These are phyloP conservation scores for Penicillium expansum DNA, from an alignment of 2,329 filamentous ascomycete species.

Conservation along the genomic window DNA sequence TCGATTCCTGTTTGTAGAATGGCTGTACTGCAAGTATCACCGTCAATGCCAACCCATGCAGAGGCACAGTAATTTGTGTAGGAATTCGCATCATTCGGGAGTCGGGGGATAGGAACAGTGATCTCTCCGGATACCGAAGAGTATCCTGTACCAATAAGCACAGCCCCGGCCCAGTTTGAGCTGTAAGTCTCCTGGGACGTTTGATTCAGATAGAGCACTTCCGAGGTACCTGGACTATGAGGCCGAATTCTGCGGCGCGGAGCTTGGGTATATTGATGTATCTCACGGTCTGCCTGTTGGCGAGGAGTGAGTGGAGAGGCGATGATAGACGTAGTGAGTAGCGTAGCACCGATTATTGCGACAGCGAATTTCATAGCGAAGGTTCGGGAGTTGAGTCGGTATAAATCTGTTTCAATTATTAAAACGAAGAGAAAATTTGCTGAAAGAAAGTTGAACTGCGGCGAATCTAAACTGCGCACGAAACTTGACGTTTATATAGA, in stretches of 20 bases:
- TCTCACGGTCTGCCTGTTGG: slow-evolving; percentile 33
- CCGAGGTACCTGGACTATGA: slow-evolving; percentile 29
- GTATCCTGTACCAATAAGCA: slow-evolving; percentile 52
- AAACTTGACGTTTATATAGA: not conserved
- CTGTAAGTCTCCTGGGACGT: slow-evolving; percentile 48
- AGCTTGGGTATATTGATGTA: slow-evolving; percentile 28
- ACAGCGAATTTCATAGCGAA: slow-evolving; percentile 52
- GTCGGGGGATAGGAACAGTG: slow-evolving; percentile 49
- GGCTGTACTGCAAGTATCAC: slow-evolving; percentile 53
- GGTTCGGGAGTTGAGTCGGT: not conserved
- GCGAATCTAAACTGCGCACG: not conserved
- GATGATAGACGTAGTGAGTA: slow-evolving; percentile 44
- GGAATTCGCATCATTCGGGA: slow-evolving; percentile 35
- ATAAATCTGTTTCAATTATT: not conserved
- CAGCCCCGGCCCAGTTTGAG: slow-evolving; percentile 59
- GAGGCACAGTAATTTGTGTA: slow-evolving; percentile 45
- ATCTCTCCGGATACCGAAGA: slow-evolving; percentile 54
- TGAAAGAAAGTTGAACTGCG: not conserved
- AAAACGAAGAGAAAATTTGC: not conserved
- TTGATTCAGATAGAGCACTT: slow-evolving; percentile 34
- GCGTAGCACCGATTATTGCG: slow-evolving; percentile 33
- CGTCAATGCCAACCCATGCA: slow-evolving; percentile 61
- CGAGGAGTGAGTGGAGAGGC: slow-evolving; percentile 49
- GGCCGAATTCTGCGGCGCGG: slow-evolving; percentile 30
- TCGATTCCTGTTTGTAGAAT: slow-evolving; percentile 59